Base-by-base conservation (phyloP, 305 asterid species). In the Caryopteris hybrid region DNA sequence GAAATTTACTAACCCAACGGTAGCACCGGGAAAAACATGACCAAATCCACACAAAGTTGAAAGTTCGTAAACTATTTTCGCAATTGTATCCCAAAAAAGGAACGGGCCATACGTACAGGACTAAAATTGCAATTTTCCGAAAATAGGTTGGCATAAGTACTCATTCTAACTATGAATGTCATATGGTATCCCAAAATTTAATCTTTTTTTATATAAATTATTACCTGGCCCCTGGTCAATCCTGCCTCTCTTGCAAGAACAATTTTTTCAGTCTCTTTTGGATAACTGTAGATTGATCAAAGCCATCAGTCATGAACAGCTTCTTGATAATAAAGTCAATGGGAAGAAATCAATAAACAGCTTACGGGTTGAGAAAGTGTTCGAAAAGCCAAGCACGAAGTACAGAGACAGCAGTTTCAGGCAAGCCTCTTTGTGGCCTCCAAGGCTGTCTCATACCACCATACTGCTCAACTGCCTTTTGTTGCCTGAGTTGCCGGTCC, bases 371-470 rank as follows among this genome's bases (percentile, higher is more conserved):
- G 74, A 91, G 95, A 71, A 91, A 91, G 79, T 91, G 96, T 61
- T 91, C 95, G 31, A 91, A 91, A 36, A 91, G 91, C 97, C 96
- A 91, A 56, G 97, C 96, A 17, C 96, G 95, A 27, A 91, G 95
- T 33, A 86, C 68, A 0, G 96, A 88, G 55, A 91, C 95, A 10
- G 97, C 89, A 71, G 77, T 82, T 69, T 91, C 95, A 0, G 96
- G 96, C 79, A 91, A 74, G 73, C 97, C 97, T 64, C 96, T 80
- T 64, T 88, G 96, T 21, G 97, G 96, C 76, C 97, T 85, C 97
- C 96, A 91, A 55, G 97, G 84, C 69, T 87, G 95, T 60, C 91
- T 65, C 81, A 84, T 74, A 55, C 80, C 72, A 4, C 97, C 96
- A 33, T 82, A 78, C 82, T 85, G 91, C 71, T 85, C 89, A 43